Evolutionary conservation across 352 stramenopile genomes (phyloP), one percentile per base, ranked within the genome.

Genomic region (Pseudoperonospora humuli): DNA sequence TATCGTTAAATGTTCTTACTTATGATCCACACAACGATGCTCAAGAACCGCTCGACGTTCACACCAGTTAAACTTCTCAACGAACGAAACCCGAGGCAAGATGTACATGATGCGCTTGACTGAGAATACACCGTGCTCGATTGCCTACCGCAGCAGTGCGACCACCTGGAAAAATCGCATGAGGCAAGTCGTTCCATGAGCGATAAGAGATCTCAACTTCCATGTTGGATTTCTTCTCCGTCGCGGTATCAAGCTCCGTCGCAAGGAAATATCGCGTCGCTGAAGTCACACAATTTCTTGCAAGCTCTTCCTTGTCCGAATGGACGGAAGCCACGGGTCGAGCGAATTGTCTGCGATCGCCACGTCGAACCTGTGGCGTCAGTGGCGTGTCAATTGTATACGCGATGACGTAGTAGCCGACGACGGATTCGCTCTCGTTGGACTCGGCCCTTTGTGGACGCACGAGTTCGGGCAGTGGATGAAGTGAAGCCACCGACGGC

Each of bases 261-360:
- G 75, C 82, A 9, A 80, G 64, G 39, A 93, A 93, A 36, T 92
- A 93, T 25, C 75, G 65, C 3, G 76, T 72, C 7, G 77, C 74
- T 2, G 75, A 77, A 0, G 61, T 69, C 10, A 86, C 69, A 27
- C 58, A 74, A 3, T 54, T 76, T 23, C 50, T 45, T 0, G 74
- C 63, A 3, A 70, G 39, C 11, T 83, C 49, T 13, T 70, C 59
- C 1, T 61, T 56, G 5, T 24, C 26, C 31, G n/a, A 19, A 23
- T n/a, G 50, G 3, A 2, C 32, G 9, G 31, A 19, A 13, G 26
- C 21, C 9, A 21, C 9, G 24, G 40, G 6, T 46, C 40, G 45
- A 41, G 31, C 39, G 5, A 37, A 51, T 23, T 45, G 14, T 36
- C 46, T 53, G 23, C 49, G 28, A 33, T 59, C 34, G 18, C 47